Evolutionary conservation across 495 filamentous ascomycete genomes (phyloP), one percentile per base, ranked within the genome.

Genomic region (Collariella sp.): DNA sequence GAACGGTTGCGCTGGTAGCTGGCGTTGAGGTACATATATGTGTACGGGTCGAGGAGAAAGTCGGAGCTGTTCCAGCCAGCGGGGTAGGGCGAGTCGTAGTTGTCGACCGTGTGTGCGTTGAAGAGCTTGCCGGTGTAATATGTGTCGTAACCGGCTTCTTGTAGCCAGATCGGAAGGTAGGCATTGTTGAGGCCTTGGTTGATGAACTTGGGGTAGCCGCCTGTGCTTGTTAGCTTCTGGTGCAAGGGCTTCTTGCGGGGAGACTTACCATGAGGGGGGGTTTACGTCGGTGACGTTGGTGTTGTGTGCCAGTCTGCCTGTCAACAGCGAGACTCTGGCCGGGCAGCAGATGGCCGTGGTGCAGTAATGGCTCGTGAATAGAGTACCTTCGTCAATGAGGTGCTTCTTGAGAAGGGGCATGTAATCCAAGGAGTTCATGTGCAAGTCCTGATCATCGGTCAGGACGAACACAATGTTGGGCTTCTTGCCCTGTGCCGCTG

Each of bases 61-160:
- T 87, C 83, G 35, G 77, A 79, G 40, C 62, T 67, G 44, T 70
- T 80, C 70, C 77, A 86, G 6, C 83, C 84, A 4, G 68, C 74
- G 0, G 74, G 67, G 60, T 72, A 76, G 0, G 85, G 85, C 1
- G 67, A 62, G 60, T 83, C 48, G 62, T 84, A 85, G 48, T 82
- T 84, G 3, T 75, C 57, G 1, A 78, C 59, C 0, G 76, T 79
- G 57, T 85, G 82, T 0, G 74, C 72, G 60, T 88, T 89, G 65
- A 85, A 83, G 2, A 89, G 72, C 63, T 89, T 89, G 35, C 85
- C 84, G 1, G 80, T 83, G 64, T 87, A 87, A 65, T 82, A 87
- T 1, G 84, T 87, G 59, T 82, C 76, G 62, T 87, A 87, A n/a
- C 83, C 84, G 0, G 80, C 78, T 7, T 79, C 54, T 56, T 87